Percentiles rank a stretch among this genome's conserved stretches.
phyloP scores from a whole-genome alignment of 2,329 filamentous ascomycete genomes.

The Colletotrichum incanum region DNA sequence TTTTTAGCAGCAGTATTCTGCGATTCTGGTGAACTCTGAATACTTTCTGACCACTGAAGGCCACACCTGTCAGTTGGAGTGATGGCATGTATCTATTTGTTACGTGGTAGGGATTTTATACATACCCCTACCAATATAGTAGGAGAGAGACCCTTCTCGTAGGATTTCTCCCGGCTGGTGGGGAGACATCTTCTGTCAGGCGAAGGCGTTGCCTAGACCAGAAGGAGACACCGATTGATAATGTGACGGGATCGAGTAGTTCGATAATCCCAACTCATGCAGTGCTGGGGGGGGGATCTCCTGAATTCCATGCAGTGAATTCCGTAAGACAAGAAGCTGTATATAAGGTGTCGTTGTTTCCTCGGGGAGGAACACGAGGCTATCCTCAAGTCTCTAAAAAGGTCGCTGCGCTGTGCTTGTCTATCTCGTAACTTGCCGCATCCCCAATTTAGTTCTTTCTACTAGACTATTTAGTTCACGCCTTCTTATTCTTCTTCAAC shows the following conservation, averaged over 20 bases:
- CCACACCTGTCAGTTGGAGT: neutral
- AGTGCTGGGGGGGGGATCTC: conserved; percentile 11
- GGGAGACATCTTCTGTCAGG: neutral
- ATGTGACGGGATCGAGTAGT: neutral
- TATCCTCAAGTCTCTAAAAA: neutral
- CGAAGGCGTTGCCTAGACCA: conserved; percentile 7
- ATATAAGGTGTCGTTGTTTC: neutral
- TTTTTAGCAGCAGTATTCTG: neutral
- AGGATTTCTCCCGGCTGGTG: neutral
- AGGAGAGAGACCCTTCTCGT: neutral
- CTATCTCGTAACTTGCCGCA: neutral
- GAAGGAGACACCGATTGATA: neutral
- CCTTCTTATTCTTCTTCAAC: neutral
- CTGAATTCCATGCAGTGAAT: neutral
- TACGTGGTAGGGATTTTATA: neutral
- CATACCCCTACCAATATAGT: neutral
- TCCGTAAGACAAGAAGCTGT: neutral
- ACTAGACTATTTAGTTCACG: neutral
- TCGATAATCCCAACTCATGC: neutral
- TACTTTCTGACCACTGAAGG: neutral
- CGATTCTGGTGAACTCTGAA: neutral
- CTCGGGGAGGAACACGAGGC: neutral
- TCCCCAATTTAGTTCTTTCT: too few species aligned
- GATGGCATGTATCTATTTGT: neutral
- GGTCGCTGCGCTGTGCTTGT: neutral